These are phyloP conservation scores for Strigomonas galati DNA, from an alignment of 208 protist genomes.

Conservation along the genomic window DNA sequence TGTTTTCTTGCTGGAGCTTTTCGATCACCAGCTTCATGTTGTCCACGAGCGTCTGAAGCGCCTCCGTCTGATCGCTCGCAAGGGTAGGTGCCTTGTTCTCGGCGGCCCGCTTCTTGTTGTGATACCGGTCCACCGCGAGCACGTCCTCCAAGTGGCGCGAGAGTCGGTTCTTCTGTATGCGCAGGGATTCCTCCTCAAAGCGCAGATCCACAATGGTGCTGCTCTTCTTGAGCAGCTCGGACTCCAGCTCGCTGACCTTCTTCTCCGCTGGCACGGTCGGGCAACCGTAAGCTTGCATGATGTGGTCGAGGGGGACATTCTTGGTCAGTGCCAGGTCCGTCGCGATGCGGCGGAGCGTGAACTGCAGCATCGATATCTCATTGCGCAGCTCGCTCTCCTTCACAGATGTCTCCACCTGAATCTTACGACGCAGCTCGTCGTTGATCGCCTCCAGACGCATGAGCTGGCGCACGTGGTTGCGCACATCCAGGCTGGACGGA, in stretches of 20 bases:
- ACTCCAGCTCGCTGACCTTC: conserved; percentile 25
- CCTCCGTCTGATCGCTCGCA: conserved; percentile 15
- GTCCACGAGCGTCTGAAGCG: conserved; percentile 60
- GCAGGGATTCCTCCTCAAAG: conserved; percentile 63
- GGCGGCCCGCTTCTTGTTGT: neutral
- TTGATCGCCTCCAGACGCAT: conserved; percentile 53
- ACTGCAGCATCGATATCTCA: conserved; percentile 21
- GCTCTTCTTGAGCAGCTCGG: conserved; percentile 39
- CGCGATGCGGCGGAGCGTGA: conserved; percentile 33
- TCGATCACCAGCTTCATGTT: conserved; percentile 76
- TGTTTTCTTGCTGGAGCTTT: conserved; percentile 72
- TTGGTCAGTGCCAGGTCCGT: conserved; percentile 40
- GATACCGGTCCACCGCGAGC: conserved; percentile 33
- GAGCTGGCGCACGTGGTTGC: conserved; percentile 39
- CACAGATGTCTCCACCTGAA: conserved; percentile 43
- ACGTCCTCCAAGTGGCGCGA: conserved; percentile 67
- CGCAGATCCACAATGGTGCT: conserved; percentile 70
- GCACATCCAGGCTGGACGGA: conserved; percentile 33
- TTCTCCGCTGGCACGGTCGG: conserved; percentile 12
- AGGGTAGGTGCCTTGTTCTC: conserved; percentile 7
- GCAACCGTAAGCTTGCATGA: conserved; percentile 26
- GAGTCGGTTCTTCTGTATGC: conserved; percentile 51
- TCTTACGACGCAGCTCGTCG: conserved; percentile 54
- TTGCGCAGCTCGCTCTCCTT: conserved; percentile 39
- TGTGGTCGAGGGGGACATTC: conserved; percentile 17